Evolutionary conservation across 495 filamentous ascomycete genomes (phyloP).

Genomic region (Xylaria curta): DNA sequence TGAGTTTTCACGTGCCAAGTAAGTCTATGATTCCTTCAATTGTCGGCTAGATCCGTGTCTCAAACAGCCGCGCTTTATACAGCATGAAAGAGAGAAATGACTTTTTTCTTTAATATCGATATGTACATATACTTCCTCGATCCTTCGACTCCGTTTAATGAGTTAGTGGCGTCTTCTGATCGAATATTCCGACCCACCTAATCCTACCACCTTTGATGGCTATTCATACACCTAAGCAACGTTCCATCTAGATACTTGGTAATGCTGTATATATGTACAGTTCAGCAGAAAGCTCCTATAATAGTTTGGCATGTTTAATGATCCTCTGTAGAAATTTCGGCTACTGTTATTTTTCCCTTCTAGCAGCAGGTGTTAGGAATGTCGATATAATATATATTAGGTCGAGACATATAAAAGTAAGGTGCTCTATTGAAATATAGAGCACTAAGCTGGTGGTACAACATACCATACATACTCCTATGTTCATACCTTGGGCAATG

Average conservation of each 20-base stretch:
- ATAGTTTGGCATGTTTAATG: too few species aligned
- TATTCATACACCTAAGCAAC: not conserved
- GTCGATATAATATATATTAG: too few species aligned
- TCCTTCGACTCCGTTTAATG: not conserved
- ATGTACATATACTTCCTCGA: not conserved
- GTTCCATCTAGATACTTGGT: too few species aligned
- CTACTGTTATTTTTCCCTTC: too few species aligned
- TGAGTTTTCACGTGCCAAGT: constrained; percentile 4
- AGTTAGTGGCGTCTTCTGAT: not conserved
- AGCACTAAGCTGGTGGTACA: not conserved
- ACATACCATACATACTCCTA: not conserved
- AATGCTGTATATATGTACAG: too few species aligned
- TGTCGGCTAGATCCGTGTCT: constrained; percentile 15
- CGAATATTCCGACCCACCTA: not conserved
- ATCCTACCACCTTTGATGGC: not conserved
- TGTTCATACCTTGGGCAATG: too few species aligned
- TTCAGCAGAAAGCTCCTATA: too few species aligned
- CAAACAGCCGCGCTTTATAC: not conserved
- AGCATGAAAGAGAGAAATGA: not conserved
- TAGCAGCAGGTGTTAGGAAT: too few species aligned
- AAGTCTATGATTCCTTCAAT: constrained; percentile 26
- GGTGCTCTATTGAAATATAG: too few species aligned
- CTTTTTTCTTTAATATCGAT: not conserved
- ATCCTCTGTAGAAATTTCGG: too few species aligned
- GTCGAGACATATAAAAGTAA: too few species aligned